Evolutionary conservation across 2,329 filamentous ascomycete genomes (phyloP).

Genomic region (Colletotrichum euphorbiae): DNA sequence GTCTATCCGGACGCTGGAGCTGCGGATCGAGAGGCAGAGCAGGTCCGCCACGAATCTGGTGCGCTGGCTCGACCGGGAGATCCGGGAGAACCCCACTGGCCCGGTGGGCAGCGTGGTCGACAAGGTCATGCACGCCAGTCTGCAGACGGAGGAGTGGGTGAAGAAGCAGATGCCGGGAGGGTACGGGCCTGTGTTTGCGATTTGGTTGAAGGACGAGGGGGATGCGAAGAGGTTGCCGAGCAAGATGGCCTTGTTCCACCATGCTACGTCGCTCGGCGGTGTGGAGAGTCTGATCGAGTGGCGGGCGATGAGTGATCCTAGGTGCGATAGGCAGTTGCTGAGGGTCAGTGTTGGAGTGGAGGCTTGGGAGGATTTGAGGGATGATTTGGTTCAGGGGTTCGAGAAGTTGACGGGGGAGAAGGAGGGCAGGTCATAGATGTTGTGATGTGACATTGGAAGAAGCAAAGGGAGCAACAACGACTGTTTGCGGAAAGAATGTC

Average conservation of each 20-base stretch:
- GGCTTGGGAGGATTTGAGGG: conserved; percentile 83
- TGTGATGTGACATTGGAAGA: no score
- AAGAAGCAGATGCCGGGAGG: conserved; percentile 90
- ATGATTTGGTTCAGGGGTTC: conserved; percentile 78
- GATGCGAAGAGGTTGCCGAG: conserved; percentile 79
- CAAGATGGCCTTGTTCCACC: conserved; percentile 86
- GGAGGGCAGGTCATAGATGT: conserved; percentile 5
- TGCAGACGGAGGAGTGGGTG: conserved; percentile 83
- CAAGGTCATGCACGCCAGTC: conserved; percentile 79
- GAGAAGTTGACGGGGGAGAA: conserved; percentile 60
- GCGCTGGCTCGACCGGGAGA: conserved; percentile 71
- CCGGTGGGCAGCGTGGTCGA: conserved; percentile 66
- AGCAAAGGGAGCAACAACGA: no score
- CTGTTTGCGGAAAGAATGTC: no score
- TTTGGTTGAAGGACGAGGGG: conserved; percentile 71
- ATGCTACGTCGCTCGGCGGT: conserved; percentile 93
- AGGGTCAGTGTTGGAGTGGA: conserved; percentile 90
- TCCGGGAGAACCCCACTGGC: conserved; percentile 50
- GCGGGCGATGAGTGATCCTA: conserved; percentile 86
- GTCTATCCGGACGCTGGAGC: conserved; percentile 85
- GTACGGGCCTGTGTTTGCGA: conserved; percentile 87
- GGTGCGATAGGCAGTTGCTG: conserved; percentile 78
- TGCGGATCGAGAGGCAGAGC: conserved; percentile 84
- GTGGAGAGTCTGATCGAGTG: conserved; percentile 98
- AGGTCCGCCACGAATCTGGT: conserved; percentile 77